Base-by-base conservation (phyloP, 306 rosid genomes). In the Ceratonia siliqua region DNA sequence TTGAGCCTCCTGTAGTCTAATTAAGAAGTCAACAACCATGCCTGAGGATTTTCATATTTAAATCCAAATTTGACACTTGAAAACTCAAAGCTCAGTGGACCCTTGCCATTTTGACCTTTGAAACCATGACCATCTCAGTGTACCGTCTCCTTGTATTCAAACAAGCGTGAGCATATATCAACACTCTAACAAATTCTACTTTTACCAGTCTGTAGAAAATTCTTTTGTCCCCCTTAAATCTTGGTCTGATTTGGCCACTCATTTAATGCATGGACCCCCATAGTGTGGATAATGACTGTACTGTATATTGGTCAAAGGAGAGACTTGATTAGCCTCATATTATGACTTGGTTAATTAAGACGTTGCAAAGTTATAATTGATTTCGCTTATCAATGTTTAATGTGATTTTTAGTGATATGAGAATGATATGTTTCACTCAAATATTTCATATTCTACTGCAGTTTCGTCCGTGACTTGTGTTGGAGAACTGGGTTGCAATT, bases 401-500 rank as follows among this genome's bases (percentile, higher is more conserved):
- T 10, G 17, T 6, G 5, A n/a, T n/a, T n/a, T 42, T 11, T 41
- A 68, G 20, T 36, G 32, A 41, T 14, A 4, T 12, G 25, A 12
- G 35, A 55, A 11, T 55, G n/a, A 14, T 15, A 1, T 27, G 24
- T 15, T n/a, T n/a, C 12, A 70, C 38, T 24, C 18, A 4, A 4
- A 36, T 2, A 46, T 0, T 48, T 32, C 45, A 21, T 18, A 42
- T 48, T 38, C 45, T 30, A 76, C 43, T 76, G 48, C 90, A 94
- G 98, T 62, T 94, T 90, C 27, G 78, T 68, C 2, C 77, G 97
- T 12, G 98, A 94, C 78, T 63, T 90, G 41, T 72, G 92, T 22
- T 94, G 98, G 98, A 27, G 98, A 86, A 91, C 98, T 2, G 80
- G 89, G 36, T 78, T 73, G 10, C 83, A 83, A 66, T 17, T 94